These are phyloP conservation scores for Fusarium illudens DNA, from an alignment of 2,329 filamentous ascomycete species.

Conservation along the genomic window DNA sequence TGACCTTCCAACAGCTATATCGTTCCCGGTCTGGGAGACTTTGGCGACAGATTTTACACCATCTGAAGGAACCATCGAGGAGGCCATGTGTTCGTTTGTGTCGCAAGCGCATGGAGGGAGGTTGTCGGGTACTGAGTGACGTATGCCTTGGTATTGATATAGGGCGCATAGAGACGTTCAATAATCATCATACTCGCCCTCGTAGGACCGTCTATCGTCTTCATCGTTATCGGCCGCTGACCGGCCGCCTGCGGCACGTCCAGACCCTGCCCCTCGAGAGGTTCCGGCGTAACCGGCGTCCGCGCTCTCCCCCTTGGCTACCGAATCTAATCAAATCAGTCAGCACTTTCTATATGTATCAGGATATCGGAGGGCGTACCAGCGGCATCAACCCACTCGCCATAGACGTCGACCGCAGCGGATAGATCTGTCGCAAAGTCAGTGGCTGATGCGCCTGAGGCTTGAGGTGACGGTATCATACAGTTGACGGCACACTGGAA, in stretches of 20 bases:
- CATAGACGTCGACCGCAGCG: constrained; percentile 92
- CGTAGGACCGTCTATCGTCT: constrained; percentile 61
- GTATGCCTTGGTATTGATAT: constrained; percentile 34
- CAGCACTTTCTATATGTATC: constrained; percentile 11
- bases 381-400: constrained; percentile 94
- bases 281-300: constrained; percentile 43
- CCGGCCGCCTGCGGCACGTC: constrained; percentile 38
- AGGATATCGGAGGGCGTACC: constrained; percentile 50
- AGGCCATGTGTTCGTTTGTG: constrained; percentile 17
- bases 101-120: constrained; percentile 17
- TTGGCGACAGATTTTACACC: constrained; percentile 95
- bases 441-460: constrained; percentile 22
- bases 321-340: constrained; percentile 52
- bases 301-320: constrained; percentile 57
- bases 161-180: constrained; percentile 46
- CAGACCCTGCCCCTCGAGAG: constrained; percentile 36
- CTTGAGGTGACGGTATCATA: constrained; percentile 52
- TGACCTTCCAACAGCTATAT: constrained; percentile 77
- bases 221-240: constrained; percentile 54
- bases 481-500: constrained; percentile 96
- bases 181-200: constrained; percentile 65
- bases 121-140: constrained; percentile 23
- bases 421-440: constrained; percentile 73
- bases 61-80: constrained; percentile 60
- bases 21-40: constrained; percentile 91